phyloP scores from a whole-genome alignment of 2,329 filamentous ascomycete genomes.

The Penicillium sp. region DNA sequence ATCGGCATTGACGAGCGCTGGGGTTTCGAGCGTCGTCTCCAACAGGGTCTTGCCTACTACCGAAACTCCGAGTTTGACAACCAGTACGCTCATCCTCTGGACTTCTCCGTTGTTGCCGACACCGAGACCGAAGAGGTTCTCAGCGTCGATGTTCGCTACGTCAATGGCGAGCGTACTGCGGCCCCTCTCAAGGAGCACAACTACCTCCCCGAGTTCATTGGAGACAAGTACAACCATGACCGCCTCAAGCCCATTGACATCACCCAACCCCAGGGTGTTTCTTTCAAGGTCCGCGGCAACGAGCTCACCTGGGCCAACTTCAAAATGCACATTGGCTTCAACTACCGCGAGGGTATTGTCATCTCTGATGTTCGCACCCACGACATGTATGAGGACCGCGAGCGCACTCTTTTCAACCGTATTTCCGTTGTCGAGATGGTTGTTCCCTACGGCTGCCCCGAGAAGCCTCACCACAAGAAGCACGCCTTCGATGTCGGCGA shows the following conservation, averaged over 20 bases:
- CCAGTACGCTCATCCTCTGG: conserved; percentile 34
- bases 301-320: conserved; percentile 31
- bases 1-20: conserved; percentile 40
- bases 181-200: conserved; percentile 27
- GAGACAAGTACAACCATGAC: conserved; percentile 26
- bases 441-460: conserved; percentile 29
- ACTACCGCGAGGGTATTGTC: conserved; percentile 57
- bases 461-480: conserved; percentile 31
- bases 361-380: conserved; percentile 48
- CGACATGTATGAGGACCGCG: conserved; percentile 30
- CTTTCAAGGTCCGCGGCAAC: conserved; percentile 32
- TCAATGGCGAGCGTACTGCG: conserved; percentile 28
- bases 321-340: conserved; percentile 50
- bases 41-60: conserved; percentile 38
- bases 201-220: conserved; percentile 30
- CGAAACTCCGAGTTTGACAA: conserved; percentile 32
- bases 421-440: conserved; percentile 33
- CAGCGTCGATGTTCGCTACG: conserved; percentile 27
- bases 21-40: conserved; percentile 35
- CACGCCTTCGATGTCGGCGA: conserved; percentile 32
- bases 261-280: conserved; percentile 30
- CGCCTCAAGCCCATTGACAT: conserved; percentile 32
- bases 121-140: conserved; percentile 32
- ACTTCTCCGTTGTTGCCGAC: conserved; percentile 29
- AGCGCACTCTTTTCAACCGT: conserved; percentile 33